Evolutionary conservation across 345 rosid genomes (phyloP), one percentile per base, ranked within the genome.

Genomic region (Raphanus raphanistrum): DNA sequence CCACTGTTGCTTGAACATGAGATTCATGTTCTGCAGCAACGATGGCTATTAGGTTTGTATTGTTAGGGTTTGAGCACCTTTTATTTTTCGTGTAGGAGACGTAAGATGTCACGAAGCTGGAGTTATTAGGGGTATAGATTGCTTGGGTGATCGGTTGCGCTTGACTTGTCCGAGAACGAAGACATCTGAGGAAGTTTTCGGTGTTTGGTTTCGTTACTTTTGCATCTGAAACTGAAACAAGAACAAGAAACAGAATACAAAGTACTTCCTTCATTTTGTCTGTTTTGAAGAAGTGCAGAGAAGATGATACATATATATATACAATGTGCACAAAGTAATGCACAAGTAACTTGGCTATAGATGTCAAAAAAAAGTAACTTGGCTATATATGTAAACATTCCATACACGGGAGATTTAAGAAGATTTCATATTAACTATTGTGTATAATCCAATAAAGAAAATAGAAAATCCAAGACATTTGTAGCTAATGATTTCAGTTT

Each of bases 1-100:
- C 41, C 61, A 80, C 77, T 8, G 83, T 67, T 0, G 83, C 73
- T 28, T 75, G 76, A 57, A 80, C 68, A 75, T 80, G 80, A 26
- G 78, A 73, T 35, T 62, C 61, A 27, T 74, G 67, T 33, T 68
- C 12, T 8, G 76, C 79, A 3, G 74, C 70, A 11, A 79, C 21
- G 13, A 79, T 79, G 35, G 70, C 74, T n/a, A 73, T 25, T 33
- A 75, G 78, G 5, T 68, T 79, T 13, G 58, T 33, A 6, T 58
- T 10, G 4, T 58, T 68, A 32, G 79, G 73, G 66, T 25, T 68
- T 33, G 58, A 67, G 50, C 0, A 29, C 35, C 67, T 68, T 61
- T 58, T 45, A 62, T 76, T 76, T 16, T 35, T 68, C 58, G 65
- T 25, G 38, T 66, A 67, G 55, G 72, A 66, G 28, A 48, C 5